Percentiles rank a stretch among this genome's conserved stretches.
These are phyloP conservation scores for Phytopythium boreale DNA, from an alignment of 352 stramenopile species.

Conservation along the genomic window DNA sequence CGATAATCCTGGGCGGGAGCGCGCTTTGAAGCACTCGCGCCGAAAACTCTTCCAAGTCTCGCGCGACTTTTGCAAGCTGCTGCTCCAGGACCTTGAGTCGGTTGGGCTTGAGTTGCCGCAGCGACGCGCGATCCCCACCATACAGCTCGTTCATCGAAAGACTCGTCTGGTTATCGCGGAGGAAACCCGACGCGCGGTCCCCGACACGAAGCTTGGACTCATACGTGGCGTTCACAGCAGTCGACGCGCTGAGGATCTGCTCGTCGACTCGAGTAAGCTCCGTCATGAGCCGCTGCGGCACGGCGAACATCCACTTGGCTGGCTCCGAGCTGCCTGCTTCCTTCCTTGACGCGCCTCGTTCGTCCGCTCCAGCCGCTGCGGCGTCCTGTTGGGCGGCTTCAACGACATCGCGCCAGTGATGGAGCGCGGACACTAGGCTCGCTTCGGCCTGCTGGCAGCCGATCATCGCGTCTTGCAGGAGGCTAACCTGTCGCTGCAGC, in stretches of 20 bases:
- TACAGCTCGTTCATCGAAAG: conserved; percentile 19
- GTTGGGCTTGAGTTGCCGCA: conserved; percentile 17
- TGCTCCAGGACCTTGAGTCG: conserved; percentile 23
- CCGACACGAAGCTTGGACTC: conserved; percentile 36
- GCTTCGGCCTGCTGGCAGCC: conserved; percentile 32
- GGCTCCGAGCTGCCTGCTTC: conserved; percentile 6
- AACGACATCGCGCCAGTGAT: conserved; percentile 39
- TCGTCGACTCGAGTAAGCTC: conserved; percentile 30
- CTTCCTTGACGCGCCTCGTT: conserved; percentile 3
- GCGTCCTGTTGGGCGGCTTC: conserved; percentile 42
- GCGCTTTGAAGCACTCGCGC: conserved; percentile 9
- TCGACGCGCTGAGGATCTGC: conserved; percentile 23
- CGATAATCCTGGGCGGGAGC: background rate
- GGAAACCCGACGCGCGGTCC: conserved; percentile 17
- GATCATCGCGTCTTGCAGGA: conserved; percentile 38
- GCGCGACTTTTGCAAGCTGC: conserved; percentile 15
- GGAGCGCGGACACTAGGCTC: conserved; percentile 31
- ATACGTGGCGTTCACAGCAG: conserved; percentile 13
- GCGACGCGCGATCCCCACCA: conserved; percentile 6
- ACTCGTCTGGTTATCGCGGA: conserved; percentile 14
- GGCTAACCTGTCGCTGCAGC: conserved; percentile 43
- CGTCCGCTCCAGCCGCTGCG: conserved; percentile 33
- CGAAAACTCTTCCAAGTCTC: conserved; percentile 15
- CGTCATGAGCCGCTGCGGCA: conserved; percentile 28
- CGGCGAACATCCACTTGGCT: conserved; percentile 42